Percentiles rank a stretch among this genome's conserved stretches.
Conservation (phyloP, 148 eudicot genomes). For the Oxyria digyna region DNA sequence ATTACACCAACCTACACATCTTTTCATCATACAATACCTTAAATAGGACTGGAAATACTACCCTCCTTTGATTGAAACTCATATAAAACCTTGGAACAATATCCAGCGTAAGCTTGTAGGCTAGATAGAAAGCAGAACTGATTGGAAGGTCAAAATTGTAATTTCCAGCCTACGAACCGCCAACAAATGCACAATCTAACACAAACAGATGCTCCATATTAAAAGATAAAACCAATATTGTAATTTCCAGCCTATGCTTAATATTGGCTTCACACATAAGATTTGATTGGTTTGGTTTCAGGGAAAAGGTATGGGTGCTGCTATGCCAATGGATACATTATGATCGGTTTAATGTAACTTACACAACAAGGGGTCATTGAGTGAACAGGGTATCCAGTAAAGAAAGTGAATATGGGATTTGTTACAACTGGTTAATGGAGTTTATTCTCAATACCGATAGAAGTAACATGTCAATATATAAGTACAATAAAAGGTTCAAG, state of each 20-base stretch:
- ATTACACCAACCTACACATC: neutral
- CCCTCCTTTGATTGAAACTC: no score
- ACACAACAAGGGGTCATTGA: neutral
- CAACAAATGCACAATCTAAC: no score
- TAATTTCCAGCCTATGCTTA: no score
- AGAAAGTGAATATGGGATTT: neutral
- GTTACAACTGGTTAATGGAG: neutral
- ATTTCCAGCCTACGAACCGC: no score
- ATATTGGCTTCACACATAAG: neutral
- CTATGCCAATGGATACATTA: neutral
- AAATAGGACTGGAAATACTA: no score
- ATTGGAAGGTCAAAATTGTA: neutral
- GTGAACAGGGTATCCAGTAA: neutral
- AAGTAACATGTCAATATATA: neutral
- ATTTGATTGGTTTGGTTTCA: neutral
- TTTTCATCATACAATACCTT: no score
- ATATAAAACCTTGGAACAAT: neutral
- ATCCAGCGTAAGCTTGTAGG: neutral
- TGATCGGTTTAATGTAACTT: neutral
- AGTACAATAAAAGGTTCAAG: neutral
- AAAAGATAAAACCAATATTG: no score
- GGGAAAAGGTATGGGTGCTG: neutral
- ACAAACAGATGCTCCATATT: no score
- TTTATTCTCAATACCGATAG: neutral
- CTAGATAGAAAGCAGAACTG: neutral